Evolutionary conservation across 257 asterid genomes (phyloP).

Genomic region (Lycium ferocissimum): DNA sequence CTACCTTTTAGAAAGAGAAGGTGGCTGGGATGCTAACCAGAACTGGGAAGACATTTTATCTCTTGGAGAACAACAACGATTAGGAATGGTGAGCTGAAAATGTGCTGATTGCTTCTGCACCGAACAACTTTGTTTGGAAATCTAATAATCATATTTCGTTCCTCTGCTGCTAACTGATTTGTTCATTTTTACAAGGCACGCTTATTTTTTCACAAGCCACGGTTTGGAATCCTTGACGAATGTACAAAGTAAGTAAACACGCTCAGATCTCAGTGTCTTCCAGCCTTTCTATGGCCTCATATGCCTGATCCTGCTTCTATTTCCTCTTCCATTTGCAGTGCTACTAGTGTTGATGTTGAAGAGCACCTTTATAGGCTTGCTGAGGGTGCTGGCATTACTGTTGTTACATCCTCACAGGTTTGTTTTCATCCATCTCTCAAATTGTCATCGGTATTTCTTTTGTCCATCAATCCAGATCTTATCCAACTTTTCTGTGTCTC

Average conservation of each 20-base stretch:
- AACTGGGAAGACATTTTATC: slow-evolving; percentile 99
- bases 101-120: slow-evolving; percentile 13
- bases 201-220: slow-evolving; percentile 95
- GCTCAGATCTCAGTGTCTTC: slow-evolving; percentile 22
- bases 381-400: slow-evolving; percentile 79
- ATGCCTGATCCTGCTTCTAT: slow-evolving; percentile 28
- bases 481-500: neutral
- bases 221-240: slow-evolving; percentile 90
- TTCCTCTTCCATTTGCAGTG: slow-evolving; percentile 54
- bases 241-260: slow-evolving; percentile 85
- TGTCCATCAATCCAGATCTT: neutral
- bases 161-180: slow-evolving; percentile 34
- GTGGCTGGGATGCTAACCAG: slow-evolving; percentile 85
- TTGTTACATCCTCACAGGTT: slow-evolving; percentile 98
- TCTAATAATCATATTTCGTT: neutral
- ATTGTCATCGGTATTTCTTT: neutral
- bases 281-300: slow-evolving; percentile 16
- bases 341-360: slow-evolving; percentile 98
- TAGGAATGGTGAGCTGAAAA: slow-evolving; percentile 83
- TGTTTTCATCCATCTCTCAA: neutral
- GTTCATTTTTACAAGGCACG: slow-evolving; percentile 68
- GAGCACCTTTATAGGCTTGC: slow-evolving; percentile 96
- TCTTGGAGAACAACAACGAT: slow-evolving; percentile 97
- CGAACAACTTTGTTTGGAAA: neutral
- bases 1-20: slow-evolving; percentile 96